Evolutionary conservation across 192 early-diverging fungal genomes (phyloP), one percentile per base, ranked within the genome.

Genomic region (Umbelopsis sp.): DNA sequence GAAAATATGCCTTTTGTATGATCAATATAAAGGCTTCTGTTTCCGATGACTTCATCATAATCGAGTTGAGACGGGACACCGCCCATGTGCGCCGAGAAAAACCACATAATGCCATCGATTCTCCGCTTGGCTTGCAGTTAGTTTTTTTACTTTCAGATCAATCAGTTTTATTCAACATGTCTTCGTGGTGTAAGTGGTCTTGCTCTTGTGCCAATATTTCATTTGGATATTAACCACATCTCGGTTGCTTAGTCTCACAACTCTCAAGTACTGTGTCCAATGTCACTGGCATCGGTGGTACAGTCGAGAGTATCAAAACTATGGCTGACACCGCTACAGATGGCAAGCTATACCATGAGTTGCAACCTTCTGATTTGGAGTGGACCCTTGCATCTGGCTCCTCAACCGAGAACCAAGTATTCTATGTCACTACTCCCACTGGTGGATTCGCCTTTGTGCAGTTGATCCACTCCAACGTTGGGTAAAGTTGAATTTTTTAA

Each of bases 321-420:
- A 70, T 75, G 27, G 78, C 73, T n/a, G 78, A 79, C 4, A 72
- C 78, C n/a, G 78, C 69, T 16, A 67, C 46, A 13, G 68, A 74
- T 71, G 80, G 76, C 22, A 76, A 82, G 30, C 79, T 82, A 47
- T 87, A 78, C 65, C 73, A 75, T 23, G 75, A 82, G 12, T 51
- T 87, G 27, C 80, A 85, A 37, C 79, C 83, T 18, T 72, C 86
- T 58, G 91, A 93, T 75, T 83, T 90, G 67, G 87, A 87, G 21
- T 92, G 92, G 91, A 83, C 84, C 1, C 76, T 85, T 35, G 84
- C 90, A 65, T 79, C 87, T 69, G 89, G 89, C 41, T 87, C 89
- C 11, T 90, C 92, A 7, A 95, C 96, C 6, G 96, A 98, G 80
- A 93, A 88, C 30, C 93, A 95, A 74, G 93, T 93, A 15, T 90